Evolutionary conservation across 768 basidiomycete species (phyloP), one percentile per base, ranked within the genome.

Genomic region (Rhodotorula toruloides): DNA sequence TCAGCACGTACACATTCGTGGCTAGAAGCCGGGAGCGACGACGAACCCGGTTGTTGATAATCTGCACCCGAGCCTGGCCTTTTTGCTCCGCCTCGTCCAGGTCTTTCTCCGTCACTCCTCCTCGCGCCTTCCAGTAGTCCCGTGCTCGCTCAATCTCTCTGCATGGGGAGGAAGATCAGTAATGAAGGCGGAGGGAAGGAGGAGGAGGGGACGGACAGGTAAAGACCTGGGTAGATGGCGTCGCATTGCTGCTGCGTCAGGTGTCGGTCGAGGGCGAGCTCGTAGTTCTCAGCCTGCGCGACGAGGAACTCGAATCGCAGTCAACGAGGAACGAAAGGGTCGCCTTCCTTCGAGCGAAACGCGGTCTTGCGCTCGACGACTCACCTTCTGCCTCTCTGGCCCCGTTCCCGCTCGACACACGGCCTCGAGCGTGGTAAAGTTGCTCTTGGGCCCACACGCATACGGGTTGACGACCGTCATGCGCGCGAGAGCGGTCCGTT

Each of bases 1-100:
- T 12, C 16, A 16, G n/a, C 16, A 16, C 13, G 4, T 12, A 16
- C n/a, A 10, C 7, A 11, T 43, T 39, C 6, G 32, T 44, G 3
- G 31, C 10, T 8, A 42, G 22, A 17, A 2, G 17, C 31, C n/a
- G 43, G 8, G 14, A 25, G 11, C 13, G 11, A 6, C 3, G 12
- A 44, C 48, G 54, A 19, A 63, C 62, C 29, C 65, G 21, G 54
- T 68, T 68, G 60, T 70, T 62, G 60, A 46, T n/a, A 47, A 70
- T 70, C 63, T 54, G 42, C 3, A 61, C 68, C 6, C 68, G 36
- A 29, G 63, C 68, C 47, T 65, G 59, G 1, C 68, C 68, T 25
- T 44, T 32, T 27, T 32, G 53, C 31, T 70, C 60, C 11, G 68
- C 68, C 1, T 46, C 63, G 47, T 70, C 68, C 8, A 65, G 56